Conservation (phyloP, 176 grass and related monocot species). For the Zea mays region Zm-B73-REFERENCE-NAM-5.0 NC_050098.1:21920001-21920500, state of each 20-base stretch:
- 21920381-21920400: conserved; percentile 52
- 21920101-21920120: conserved; percentile 34
- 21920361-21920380: not conserved
- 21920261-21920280: conserved; percentile 14
- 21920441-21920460: conserved; percentile 75
- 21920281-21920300: conserved; percentile 31
- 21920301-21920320: not conserved
- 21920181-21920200: conserved; percentile 50
- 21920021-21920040: conserved; percentile 77
- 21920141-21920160: conserved; percentile 31
- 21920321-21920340: not conserved
- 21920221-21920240: conserved; percentile 28
- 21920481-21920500: not conserved
- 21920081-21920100: conserved; percentile 42
- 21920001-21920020: conserved; percentile 48
- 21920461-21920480: conserved; percentile 52
- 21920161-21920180: conserved; percentile 46
- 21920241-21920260: not conserved
- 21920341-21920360: not conserved
- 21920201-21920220: conserved; percentile 39
- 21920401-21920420: conserved; percentile 74
- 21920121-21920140: conserved; percentile 33
- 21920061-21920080: conserved; percentile 66
- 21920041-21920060: conserved; percentile 89
- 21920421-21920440: conserved; percentile 89